These are phyloP conservation scores for Podospora sp. DNA, from an alignment of 495 filamentous ascomycete species.

Conservation along the genomic window DNA sequence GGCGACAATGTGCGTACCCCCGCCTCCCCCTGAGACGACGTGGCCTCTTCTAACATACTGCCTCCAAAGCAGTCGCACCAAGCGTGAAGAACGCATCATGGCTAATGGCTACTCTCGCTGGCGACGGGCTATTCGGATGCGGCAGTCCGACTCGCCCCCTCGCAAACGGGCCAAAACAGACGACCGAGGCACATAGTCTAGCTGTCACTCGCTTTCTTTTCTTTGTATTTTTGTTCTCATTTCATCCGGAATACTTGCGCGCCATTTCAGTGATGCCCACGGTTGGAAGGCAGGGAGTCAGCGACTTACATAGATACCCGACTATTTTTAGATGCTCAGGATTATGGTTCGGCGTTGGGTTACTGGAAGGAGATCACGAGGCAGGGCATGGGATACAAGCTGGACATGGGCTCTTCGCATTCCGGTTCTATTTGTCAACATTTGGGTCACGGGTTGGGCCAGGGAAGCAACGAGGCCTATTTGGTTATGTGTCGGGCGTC, in stretches of 20 bases:
- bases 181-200: background rate
- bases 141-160: background rate
- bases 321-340: background rate
- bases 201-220: background rate
- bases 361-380: background rate
- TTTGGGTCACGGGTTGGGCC: background rate
- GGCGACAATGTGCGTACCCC: background rate
- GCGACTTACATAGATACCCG: background rate
- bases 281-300: background rate
- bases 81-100: background rate
- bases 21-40: background rate
- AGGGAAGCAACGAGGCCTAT: background rate
- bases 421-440: background rate
- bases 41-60: background rate
- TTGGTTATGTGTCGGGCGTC: background rate
- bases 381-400: background rate
- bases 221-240: background rate
- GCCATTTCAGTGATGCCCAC: background rate
- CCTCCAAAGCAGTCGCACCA: background rate
- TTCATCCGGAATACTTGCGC: background rate
- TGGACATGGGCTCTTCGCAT: background rate
- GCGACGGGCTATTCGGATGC: background rate
- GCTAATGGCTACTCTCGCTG: background rate
- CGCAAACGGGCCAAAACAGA: background rate
- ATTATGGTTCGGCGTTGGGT: background rate